phyloP scores from a whole-genome alignment of 208 protist species.

The Trypanosoma mega region DNA sequence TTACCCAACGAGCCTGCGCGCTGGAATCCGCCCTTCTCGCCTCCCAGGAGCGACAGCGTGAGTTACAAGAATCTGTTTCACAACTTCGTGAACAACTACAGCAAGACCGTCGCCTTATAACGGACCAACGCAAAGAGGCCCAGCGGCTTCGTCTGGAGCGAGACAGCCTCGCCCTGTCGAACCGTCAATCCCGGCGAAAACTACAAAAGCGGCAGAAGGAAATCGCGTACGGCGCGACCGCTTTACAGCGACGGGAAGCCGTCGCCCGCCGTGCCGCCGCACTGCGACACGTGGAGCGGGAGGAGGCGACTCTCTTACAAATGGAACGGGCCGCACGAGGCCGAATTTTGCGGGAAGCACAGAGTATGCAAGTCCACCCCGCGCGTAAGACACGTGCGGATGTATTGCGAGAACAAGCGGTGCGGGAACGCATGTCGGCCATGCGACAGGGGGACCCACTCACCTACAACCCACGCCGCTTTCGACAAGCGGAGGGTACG shows the following conservation, averaged over 20 bases:
- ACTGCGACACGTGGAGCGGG: conserved; percentile 36
- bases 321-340: conserved; percentile 36
- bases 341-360: conserved; percentile 1
- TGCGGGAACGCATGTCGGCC: conserved; percentile 43
- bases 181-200: conserved; percentile 20
- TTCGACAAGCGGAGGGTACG: no score
- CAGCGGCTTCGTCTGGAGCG: conserved; percentile 35
- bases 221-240: conserved; percentile 54
- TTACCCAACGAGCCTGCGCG: conserved; percentile 36
- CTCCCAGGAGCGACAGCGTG: conserved; percentile 41
- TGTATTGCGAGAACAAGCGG: conserved; percentile 62
- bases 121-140: conserved; percentile 57
- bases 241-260: conserved; percentile 49
- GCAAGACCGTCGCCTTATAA: conserved; percentile 60
- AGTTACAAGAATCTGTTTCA: conserved; percentile 26
- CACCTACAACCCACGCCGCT: conserved; percentile 49
- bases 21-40: conserved; percentile 51
- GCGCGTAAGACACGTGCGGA: conserved; percentile 48
- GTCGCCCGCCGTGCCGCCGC: conserved; percentile 32
- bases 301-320: conserved; percentile 37
- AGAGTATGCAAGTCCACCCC: background rate
- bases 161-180: conserved; percentile 27
- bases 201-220: conserved; percentile 73
- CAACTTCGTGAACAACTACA: conserved; percentile 49
- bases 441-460: conserved; percentile 45